These are phyloP conservation scores for Hamamelis virginiana DNA, from an alignment of 164 flowering plant genomes.

Conservation along the genomic window DNA sequence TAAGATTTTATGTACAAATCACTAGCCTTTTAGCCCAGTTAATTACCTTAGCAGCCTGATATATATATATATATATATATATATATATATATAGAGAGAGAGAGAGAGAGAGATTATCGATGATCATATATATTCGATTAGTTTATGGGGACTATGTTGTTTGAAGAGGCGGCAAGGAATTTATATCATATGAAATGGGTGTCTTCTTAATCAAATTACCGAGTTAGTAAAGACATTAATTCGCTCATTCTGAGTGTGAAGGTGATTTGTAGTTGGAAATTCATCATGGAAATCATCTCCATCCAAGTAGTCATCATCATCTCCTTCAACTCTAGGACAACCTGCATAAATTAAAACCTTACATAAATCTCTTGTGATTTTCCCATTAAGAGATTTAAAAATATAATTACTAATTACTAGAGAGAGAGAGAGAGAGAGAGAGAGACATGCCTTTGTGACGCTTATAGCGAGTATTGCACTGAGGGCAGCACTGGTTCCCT, in stretches of 20 bases:
- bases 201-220: constrained; percentile 34
- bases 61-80: too few species aligned
- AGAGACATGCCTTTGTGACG: constrained; percentile 60
- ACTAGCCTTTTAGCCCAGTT: too few species aligned
- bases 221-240: constrained; percentile 26
- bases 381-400: too few species aligned
- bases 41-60: too few species aligned
- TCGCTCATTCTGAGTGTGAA: constrained; percentile 18
- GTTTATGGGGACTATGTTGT: neutral
- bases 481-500: constrained; percentile 84
- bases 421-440: constrained; percentile 10
- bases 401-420: neutral
- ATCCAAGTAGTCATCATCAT: constrained; percentile 60
- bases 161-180: too few species aligned
- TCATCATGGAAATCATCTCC: constrained; percentile 75
- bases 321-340: constrained; percentile 74
- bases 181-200: neutral
- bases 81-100: too few species aligned
- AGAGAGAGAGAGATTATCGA: too few species aligned
- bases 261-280: constrained; percentile 47
- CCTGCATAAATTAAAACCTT: constrained; percentile 33
- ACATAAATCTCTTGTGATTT: too few species aligned
- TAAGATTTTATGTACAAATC: too few species aligned
- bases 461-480: constrained; percentile 84
- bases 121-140: neutral